Conservation (phyloP, 2,329 filamentous ascomycete species). For the Thielaviopsis euricoi region DNA sequence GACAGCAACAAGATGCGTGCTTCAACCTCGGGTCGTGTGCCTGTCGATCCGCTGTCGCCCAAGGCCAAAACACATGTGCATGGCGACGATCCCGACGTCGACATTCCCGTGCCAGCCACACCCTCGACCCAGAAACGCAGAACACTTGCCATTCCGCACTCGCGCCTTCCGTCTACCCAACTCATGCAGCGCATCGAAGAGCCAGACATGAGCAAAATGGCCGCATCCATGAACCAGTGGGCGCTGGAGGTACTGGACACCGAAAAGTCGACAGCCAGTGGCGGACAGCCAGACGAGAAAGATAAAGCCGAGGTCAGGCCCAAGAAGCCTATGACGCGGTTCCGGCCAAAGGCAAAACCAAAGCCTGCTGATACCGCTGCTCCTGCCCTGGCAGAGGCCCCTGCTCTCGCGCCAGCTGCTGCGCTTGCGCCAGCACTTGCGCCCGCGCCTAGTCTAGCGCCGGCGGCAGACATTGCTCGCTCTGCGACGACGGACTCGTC, state of each 20-base stretch:
- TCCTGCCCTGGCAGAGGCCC: not conserved
- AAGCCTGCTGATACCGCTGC: not conserved
- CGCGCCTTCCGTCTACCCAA: constrained; percentile 20
- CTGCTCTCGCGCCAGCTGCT: constrained; percentile 2
- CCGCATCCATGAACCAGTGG: constrained; percentile 40
- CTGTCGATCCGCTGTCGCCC: not conserved
- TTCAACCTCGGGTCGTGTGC: not conserved
- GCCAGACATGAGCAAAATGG: constrained; percentile 30
- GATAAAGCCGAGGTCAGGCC: constrained; percentile 21
- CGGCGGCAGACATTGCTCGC: constrained; percentile 4
- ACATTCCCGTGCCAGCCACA: constrained; percentile 8
- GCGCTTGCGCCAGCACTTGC: constrained; percentile 5
- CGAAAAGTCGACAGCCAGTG: constrained; percentile 15
- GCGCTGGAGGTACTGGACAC: constrained; percentile 29
- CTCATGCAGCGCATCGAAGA: constrained; percentile 20
- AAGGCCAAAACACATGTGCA: not conserved
- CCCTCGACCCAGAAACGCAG: constrained; percentile 9
- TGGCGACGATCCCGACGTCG: constrained; percentile 1
- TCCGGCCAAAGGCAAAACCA: constrained; percentile 17
- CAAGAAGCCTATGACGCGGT: constrained; percentile 37
- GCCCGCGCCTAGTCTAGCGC: too few relatives aligned
- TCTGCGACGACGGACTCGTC: constrained; percentile 13
- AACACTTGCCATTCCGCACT: constrained; percentile 11
- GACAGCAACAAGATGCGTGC: constrained; percentile 23
- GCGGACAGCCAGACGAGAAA: constrained; percentile 7